Evolutionary conservation across 306 rosid genomes (phyloP).

Genomic region (Senna tora): DNA sequence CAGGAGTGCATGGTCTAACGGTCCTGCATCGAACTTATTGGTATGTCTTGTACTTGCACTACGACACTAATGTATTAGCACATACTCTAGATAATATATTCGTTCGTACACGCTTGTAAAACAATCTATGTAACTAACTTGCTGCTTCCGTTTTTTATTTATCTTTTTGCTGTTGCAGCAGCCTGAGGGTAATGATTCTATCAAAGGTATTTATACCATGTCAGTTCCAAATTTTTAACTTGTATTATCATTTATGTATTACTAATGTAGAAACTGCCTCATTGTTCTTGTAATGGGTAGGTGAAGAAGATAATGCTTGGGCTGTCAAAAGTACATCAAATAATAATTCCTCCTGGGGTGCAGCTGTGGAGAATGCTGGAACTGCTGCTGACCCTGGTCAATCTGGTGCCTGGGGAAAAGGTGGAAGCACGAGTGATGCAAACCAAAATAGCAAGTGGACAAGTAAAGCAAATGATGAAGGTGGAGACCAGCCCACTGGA

Average conservation of each 20-base stretch:
- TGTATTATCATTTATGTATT: background rate
- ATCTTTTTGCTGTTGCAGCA: slow-evolving; percentile 44
- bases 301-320: slow-evolving; percentile 67
- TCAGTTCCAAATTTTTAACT: slow-evolving; percentile 3
- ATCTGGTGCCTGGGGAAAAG: slow-evolving; percentile 63
- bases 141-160: slow-evolving; percentile 9
- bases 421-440: slow-evolving; percentile 5
- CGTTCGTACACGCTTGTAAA: background rate
- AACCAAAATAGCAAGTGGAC: slow-evolving; percentile 17
- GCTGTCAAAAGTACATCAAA: slow-evolving; percentile 54
- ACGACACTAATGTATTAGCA: background rate
- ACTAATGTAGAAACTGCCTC: slow-evolving; percentile 20
- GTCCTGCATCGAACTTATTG: slow-evolving; percentile 54
- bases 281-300: slow-evolving; percentile 41
- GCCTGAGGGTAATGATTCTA: slow-evolving; percentile 47
- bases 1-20: slow-evolving; percentile 73
- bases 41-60: slow-evolving; percentile 52
- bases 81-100: background rate
- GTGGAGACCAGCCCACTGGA: slow-evolving; percentile 37
- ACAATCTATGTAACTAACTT: background rate
- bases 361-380: slow-evolving; percentile 46
- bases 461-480: slow-evolving; percentile 29
- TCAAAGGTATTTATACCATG: slow-evolving; percentile 41
- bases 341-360: slow-evolving; percentile 70
- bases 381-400: slow-evolving; percentile 44